These are phyloP conservation scores for Eleusine indica DNA, from an alignment of 176 grass and related monocot species.

Conservation along the genomic window DNA sequence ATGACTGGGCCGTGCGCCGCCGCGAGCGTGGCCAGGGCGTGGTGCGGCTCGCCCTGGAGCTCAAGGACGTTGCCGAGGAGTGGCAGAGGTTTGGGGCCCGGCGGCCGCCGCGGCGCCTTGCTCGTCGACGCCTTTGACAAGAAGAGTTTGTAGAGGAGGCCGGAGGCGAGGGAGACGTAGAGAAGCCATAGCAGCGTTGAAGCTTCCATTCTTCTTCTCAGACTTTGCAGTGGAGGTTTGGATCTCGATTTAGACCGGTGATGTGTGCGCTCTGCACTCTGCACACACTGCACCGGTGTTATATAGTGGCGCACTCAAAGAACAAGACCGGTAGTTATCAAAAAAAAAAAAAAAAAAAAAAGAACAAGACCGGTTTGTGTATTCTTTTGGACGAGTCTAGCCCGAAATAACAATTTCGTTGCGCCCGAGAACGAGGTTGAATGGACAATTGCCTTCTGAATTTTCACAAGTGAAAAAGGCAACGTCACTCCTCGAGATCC, in stretches of 20 bases:
- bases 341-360: too few species aligned
- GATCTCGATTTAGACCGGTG: not conserved
- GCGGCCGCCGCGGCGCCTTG: slow-evolving; percentile 35
- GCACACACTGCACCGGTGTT: not conserved
- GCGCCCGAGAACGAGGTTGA: too few species aligned
- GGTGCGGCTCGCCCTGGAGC: slow-evolving; percentile 49
- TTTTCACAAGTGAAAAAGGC: not conserved
- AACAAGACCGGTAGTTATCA: too few species aligned
- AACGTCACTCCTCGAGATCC: not conserved
- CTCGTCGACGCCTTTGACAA: not conserved
- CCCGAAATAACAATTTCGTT: not conserved
- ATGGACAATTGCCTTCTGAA: not conserved
- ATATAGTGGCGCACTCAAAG: slow-evolving; percentile 25
- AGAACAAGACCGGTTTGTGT: not conserved
- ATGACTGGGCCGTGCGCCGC: slow-evolving; percentile 54
- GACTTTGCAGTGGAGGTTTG: not conserved
- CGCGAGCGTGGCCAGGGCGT: slow-evolving; percentile 52
- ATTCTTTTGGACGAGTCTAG: too few species aligned
- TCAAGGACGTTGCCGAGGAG: slow-evolving; percentile 59
- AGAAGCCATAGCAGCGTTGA: slow-evolving; percentile 37
- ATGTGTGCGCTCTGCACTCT: too few species aligned
- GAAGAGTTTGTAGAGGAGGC: slow-evolving; percentile 47
- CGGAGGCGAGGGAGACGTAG: slow-evolving; percentile 38
- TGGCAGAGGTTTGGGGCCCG: slow-evolving; percentile 38
- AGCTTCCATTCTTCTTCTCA: slow-evolving; percentile 38